Evolutionary conservation across 1,139 yeast genomes (phyloP).

Genomic region (Magnusiomyces fungicola): DNA sequence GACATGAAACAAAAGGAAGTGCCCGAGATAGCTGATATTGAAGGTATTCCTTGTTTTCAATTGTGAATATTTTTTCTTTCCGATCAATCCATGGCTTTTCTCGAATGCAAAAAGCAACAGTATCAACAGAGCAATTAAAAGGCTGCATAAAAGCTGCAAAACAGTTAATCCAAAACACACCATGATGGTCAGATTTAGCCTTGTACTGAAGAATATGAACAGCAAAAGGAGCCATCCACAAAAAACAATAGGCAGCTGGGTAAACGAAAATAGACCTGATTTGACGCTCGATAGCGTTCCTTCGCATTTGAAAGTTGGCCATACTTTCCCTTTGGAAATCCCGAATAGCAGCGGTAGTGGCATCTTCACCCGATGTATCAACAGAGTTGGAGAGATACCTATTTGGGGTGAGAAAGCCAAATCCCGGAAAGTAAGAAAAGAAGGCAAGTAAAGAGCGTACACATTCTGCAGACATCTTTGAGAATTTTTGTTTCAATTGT

Average conservation of each 20-base stretch:
- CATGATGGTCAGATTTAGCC: conserved; percentile 22
- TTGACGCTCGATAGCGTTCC: conserved; percentile 64
- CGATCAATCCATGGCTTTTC: conserved; percentile 35
- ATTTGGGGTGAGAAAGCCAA: conserved; percentile 22
- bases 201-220: conserved; percentile 54
- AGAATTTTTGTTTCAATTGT: conserved; percentile 5
- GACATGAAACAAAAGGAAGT: conserved; percentile 6
- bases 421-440: conserved; percentile 26
- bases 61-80: conserved; percentile 13
- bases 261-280: conserved; percentile 74
- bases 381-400: not conserved
- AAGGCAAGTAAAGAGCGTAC: conserved; percentile 13
- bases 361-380: conserved; percentile 6
- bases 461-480: not conserved
- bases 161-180: conserved; percentile 58
- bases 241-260: conserved; percentile 70
- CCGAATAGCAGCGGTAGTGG: conserved; percentile 10
- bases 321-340: conserved; percentile 53
- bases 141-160: conserved; percentile 76
- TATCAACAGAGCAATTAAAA: conserved; percentile 69
- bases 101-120: conserved; percentile 64
- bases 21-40: conserved; percentile 6
- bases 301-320: conserved; percentile 51
- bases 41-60: conserved; percentile 7
- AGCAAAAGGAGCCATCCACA: conserved; percentile 79